A percentile compares a stretch with the other conserved stretches of the same genome.
Evolutionary conservation across 140 eudicot species (phyloP).

Genomic region (Senecio squalidus): DNA sequence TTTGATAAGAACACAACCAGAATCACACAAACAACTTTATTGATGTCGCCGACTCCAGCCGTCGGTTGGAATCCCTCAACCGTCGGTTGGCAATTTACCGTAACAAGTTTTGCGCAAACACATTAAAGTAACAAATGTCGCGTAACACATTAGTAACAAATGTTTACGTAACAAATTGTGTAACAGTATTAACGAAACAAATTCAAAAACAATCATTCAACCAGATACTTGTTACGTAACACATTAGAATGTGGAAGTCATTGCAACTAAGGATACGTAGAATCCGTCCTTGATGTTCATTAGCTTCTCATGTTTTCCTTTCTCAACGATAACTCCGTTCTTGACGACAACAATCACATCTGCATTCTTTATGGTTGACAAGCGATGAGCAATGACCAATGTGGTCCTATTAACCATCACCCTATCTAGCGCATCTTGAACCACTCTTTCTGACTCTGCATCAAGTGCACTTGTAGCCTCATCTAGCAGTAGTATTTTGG

Average conservation of each 20-base stretch:
- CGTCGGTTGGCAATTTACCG: too few species aligned
- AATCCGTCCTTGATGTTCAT: constrained; percentile 49
- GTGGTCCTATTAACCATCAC: constrained; percentile 70
- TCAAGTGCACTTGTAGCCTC: constrained; percentile 83
- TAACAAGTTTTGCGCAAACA: too few species aligned
- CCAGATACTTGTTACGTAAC: constrained; percentile 34
- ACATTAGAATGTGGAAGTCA: too few species aligned
- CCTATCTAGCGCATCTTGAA: constrained; percentile 63
- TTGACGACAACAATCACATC: constrained; percentile 59
- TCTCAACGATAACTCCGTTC: constrained; percentile 60
- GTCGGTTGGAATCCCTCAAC: too few species aligned
- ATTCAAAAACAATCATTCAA: not conserved
- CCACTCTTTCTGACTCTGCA: constrained; percentile 74
- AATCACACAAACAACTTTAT: too few species aligned
- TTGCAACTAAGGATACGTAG: constrained; percentile 59
- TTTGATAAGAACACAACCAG: too few species aligned
- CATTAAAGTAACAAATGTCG: too few species aligned
- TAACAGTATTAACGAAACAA: too few species aligned
- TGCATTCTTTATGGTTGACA: constrained; percentile 60
- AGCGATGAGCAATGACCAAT: constrained; percentile 60
- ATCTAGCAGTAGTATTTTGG: constrained; percentile 59
- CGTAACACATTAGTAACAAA: too few species aligned
- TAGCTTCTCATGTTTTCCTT: constrained; percentile 56
- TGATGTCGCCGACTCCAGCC: too few species aligned
- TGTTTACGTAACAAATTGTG: too few species aligned